Evolutionary conservation across 1,284 basidiomycete species (phyloP).

Genomic region (Cutaneotrichosporon mucoides): DNA sequence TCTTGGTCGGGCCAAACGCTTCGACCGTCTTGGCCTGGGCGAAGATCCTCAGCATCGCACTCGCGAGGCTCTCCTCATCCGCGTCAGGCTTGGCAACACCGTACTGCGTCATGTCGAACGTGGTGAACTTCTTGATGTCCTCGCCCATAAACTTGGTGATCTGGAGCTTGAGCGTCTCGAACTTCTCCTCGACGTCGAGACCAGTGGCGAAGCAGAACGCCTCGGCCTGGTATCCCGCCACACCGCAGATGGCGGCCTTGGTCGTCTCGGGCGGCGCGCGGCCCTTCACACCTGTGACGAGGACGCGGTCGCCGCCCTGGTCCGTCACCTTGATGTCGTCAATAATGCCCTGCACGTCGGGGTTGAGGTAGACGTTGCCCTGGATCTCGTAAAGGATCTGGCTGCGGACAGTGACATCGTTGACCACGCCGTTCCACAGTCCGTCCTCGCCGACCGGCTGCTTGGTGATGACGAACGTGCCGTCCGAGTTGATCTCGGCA

Average conservation of each 20-base stretch:
- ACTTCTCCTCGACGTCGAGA: conserved; percentile 26
- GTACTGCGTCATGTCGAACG: conserved; percentile 25
- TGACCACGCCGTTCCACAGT: conserved; percentile 15
- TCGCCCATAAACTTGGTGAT: conserved; percentile 9
- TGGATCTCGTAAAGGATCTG: conserved; percentile 25
- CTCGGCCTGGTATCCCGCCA: conserved; percentile 30
- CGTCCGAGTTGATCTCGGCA: conserved; percentile 27
- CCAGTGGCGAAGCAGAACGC: conserved; percentile 20
- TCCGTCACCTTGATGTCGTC: conserved; percentile 19
- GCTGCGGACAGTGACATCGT: conserved; percentile 10
- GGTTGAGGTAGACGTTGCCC: conserved; percentile 29
- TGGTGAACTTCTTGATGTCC: conserved; percentile 1
- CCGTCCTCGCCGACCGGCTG: neutral
- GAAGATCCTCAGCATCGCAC: conserved; percentile 26
- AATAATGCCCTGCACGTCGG: conserved; percentile 28
- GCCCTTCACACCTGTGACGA: conserved; percentile 23
- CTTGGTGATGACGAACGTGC: conserved; percentile 25
- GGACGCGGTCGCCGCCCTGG: conserved; percentile 21
- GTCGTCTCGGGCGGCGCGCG: conserved; percentile 28
- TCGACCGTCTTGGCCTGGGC: conserved; percentile 21
- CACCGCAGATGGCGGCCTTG: conserved; percentile 26
- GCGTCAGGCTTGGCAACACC: conserved; percentile 23
- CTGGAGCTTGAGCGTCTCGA: conserved; percentile 23
- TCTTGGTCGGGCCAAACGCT: conserved; percentile 13
- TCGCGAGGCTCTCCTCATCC: conserved; percentile 21